Base-by-base conservation (phyloP, 768 basidiomycete genomes). In the Boletellus emodensis region DNA sequence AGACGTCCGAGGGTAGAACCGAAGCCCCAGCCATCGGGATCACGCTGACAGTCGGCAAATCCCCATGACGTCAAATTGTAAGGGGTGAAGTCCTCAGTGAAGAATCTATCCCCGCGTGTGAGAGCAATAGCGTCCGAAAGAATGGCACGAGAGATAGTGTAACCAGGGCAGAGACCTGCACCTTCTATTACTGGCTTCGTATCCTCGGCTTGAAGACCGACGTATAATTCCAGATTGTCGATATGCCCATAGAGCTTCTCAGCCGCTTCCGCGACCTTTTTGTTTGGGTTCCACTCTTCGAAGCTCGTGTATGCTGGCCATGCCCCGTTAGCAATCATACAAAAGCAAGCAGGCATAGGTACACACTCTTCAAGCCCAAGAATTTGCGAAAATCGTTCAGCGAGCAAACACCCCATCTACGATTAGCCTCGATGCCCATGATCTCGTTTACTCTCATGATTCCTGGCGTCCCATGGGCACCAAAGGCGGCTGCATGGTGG, bases 51-150 rank as follows among this genome's bases (percentile, higher is more conserved):
- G 65, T 93, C 90, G 18, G 82, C 78, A 59, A 87, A 90, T 34
- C 90, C 90, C 90, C 90, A 92, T 4, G 86, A 71, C 3, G 90
- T 92, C 61, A 90, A 61, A 64, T 91, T 91, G 71, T 72, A 79
- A 1, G 90, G 84, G 0, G 90, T 92, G 63, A 80, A 86, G 61
- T 93, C 90, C 24, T 86, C 74, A 1, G 88, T 92, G 70, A 80
- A 89, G 75, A 82, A 86, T 46, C 90, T 77, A 61, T 93, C 90
- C 28, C 90, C 90, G 46, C 90, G 84, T 42, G 87, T 90, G 47
- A 93, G 80, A 12, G 90, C 87, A 49, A 92, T 86, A 26, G 90
- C 90, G 61, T 93, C 90, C 54, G 83, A 81, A 32, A 93, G 81
- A 59, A 93, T 93, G 8, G 90, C 90, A 30, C 90, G 82, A 58